These are phyloP conservation scores for Fusarium sp. DNA, from an alignment of 2,329 filamentous ascomycete species.

Conservation along the genomic window DNA sequence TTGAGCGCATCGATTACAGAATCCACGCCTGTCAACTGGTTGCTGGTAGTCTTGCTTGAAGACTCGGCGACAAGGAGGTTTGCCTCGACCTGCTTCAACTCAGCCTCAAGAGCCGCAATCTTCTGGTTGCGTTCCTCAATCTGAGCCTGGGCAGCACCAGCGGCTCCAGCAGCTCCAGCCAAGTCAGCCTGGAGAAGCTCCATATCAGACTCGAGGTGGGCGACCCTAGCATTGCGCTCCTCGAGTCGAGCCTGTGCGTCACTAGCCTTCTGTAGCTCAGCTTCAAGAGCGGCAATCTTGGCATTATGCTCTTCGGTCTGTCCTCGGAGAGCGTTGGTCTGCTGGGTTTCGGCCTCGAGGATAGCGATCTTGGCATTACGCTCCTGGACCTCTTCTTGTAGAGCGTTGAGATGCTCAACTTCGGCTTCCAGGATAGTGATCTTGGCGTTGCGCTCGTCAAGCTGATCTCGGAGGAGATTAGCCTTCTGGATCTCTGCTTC, in stretches of 20 bases:
- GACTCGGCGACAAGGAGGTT: conserved; percentile 51
- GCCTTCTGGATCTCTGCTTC: conserved; percentile 49
- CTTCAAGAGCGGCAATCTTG: conserved; percentile 36
- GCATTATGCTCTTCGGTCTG: conserved; percentile 34
- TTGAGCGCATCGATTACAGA: conserved; percentile 43
- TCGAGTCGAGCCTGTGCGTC: conserved; percentile 31
- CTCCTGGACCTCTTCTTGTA: conserved; percentile 22
- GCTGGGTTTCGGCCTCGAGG: conserved; percentile 33
- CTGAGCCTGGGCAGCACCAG: conserved; percentile 31
- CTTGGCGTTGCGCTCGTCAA: conserved; percentile 54
- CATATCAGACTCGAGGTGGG: conserved; percentile 49
- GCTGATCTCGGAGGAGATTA: not conserved
- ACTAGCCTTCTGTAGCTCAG: conserved; percentile 31
- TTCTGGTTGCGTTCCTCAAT: conserved; percentile 55
- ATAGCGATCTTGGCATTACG: conserved; percentile 27
- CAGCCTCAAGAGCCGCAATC: conserved; percentile 56
- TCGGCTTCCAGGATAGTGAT: conserved; percentile 55
- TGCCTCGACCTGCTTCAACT: conserved; percentile 40
- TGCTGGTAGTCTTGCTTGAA: conserved; percentile 51
- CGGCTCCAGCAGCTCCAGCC: conserved; percentile 32
- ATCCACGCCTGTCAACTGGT: conserved; percentile 48
- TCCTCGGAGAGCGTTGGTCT: conserved; percentile 18
- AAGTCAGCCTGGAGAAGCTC: conserved; percentile 42
- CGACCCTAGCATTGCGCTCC: conserved; percentile 34
- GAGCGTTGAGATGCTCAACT: conserved; percentile 23